These are phyloP conservation scores for Ophiocytium majus DNA, from an alignment of 352 stramenopile genomes.

Conservation along the genomic window DNA sequence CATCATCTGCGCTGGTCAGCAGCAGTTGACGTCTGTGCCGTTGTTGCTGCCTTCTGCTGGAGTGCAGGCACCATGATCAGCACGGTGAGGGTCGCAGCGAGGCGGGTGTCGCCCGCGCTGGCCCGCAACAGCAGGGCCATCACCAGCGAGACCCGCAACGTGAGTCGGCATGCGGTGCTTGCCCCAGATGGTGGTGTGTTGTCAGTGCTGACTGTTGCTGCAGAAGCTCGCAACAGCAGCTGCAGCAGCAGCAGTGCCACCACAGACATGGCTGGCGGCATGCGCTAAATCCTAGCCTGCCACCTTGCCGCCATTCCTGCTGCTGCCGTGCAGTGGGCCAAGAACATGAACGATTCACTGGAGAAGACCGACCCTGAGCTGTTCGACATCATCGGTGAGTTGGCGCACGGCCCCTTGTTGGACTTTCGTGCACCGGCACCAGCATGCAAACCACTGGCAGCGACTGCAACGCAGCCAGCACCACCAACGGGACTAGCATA, in stretches of 20 bases:
- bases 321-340: slow-evolving; percentile 48
- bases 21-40: too few species aligned
- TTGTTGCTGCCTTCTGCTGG: too few species aligned
- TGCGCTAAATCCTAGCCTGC: not conserved
- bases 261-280: too few species aligned
- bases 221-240: not conserved
- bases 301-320: not conserved
- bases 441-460: too few species aligned
- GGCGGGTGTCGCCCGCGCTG: not conserved
- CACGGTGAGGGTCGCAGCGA: not conserved
- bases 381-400: slow-evolving; percentile 84
- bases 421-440: too few species aligned
- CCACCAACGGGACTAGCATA: too few species aligned
- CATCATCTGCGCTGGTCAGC: too few species aligned
- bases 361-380: slow-evolving; percentile 80
- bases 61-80: not conserved
- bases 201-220: not conserved
- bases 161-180: not conserved
- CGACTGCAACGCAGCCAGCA: too few species aligned
- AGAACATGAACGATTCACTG: slow-evolving; percentile 68
- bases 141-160: slow-evolving; percentile 8
- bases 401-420: too few species aligned
- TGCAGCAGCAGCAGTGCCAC: too few species aligned
- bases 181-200: not conserved
- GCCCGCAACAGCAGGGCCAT: not conserved